Evolutionary conservation across 129 eudicot species (phyloP), one percentile per base, ranked within the genome.

Genomic region (Escallonia rubra): DNA sequence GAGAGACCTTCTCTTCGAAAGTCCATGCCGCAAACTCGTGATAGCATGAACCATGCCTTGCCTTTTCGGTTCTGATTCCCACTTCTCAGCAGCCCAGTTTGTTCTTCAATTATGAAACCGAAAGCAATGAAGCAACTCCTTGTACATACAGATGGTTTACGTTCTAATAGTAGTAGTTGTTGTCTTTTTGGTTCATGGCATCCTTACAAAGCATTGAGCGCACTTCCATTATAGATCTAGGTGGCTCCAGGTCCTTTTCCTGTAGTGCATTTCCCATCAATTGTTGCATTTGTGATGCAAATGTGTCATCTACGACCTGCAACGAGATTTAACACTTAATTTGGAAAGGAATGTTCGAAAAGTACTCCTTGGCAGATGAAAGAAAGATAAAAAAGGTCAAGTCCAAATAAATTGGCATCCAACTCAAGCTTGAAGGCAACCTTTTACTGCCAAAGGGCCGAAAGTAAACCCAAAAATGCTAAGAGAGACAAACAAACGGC

Each of bases 241-340:
- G 97, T 13, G 92, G 81, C 71, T 87, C 92, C 54, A 85, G 34
- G 68, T 90, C 95, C 64, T 82, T 90, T 67, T 82, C 78, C 46
- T 78, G 77, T 10, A 85, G 80, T 40, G 68, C 70, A 46, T 85
- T 76, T 15, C 95, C 92, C 3, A 85, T 78, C 76, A 87, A 67
- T 54, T 66, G 61, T 67, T 82, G 90, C 80, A 90, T 85, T 80
- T 82, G 77, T 41, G 90, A 87, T 51, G 80, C 79, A 74, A 87
- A 85, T 41, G 86, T 87, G 61, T 82, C 95, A 44, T 87, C 90
- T 64, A 87, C 71, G 61, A 87, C 81, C 97, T 90, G 87, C 59
- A 63, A 41, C 11, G 15, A 10, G 10, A 7, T n/a, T 42, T 46
- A 9, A 2, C 8, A 46, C 1, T 9, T 9, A 46, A 5, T 46